A percentile compares a stretch with the other conserved stretches of the same genome.
phyloP scores from a whole-genome alignment of 495 filamentous ascomycete genomes.

The Podospora australis region DNA sequence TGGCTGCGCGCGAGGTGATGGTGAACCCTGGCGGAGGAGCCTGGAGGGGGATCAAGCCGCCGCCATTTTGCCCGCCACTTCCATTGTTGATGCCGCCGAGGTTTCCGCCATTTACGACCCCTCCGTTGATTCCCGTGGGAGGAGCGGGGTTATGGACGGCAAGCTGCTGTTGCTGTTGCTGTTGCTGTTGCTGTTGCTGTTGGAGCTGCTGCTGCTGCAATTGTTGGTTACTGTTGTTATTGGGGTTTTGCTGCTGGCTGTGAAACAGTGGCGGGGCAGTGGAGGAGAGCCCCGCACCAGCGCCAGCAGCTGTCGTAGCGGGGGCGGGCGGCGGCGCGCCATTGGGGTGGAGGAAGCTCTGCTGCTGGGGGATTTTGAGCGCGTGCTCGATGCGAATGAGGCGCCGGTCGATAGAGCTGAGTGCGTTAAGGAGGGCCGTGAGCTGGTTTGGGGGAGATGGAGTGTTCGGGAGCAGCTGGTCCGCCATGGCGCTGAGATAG shows the following conservation, averaged over 20 bases:
- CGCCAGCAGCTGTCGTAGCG: not conserved
- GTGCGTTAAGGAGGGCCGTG: constrained; percentile 21
- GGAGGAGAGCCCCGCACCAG: not conserved
- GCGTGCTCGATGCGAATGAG: constrained; percentile 26
- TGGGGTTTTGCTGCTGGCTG: not conserved
- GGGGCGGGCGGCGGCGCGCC: not conserved
- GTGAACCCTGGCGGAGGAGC: constrained; percentile 27
- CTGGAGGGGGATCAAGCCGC: constrained; percentile 22
- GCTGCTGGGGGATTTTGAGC: constrained; percentile 8
- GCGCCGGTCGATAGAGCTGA: constrained; percentile 30
- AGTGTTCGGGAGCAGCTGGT: no score
- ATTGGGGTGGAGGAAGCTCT: not conserved
- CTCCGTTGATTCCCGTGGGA: not conserved
- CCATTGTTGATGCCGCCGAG: not conserved
- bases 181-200: constrained; percentile 1
- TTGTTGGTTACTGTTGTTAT: not conserved
- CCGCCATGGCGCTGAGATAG: no score
- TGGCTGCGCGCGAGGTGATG: constrained; percentile 25
- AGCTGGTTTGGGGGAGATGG: constrained; percentile 17
- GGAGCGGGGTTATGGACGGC: not conserved
- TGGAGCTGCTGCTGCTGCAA: not conserved
- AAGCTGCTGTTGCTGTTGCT: not conserved
- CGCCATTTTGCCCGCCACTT: constrained; percentile 3
- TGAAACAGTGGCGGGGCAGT: not conserved
- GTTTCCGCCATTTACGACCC: not conserved